Percentiles rank a stretch among this genome's conserved stretches.
phyloP scores from a whole-genome alignment of 1,284 basidiomycete species.

The Puccinia horiana region DNA sequence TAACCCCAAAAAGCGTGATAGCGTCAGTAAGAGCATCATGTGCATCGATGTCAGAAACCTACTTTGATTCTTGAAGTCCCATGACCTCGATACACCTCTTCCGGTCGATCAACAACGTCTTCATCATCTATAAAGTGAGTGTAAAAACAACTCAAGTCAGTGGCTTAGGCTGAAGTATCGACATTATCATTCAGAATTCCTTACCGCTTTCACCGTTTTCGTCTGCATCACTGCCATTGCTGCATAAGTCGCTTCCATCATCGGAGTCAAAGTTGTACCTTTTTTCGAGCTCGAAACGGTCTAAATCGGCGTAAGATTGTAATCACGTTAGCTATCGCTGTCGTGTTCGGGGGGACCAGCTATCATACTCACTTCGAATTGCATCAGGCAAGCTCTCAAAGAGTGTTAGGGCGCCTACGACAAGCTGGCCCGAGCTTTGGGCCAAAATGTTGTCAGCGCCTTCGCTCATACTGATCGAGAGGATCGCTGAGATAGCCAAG shows the following conservation, averaged over 20 bases:
- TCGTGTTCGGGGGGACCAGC: not conserved
- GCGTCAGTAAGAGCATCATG: too few species aligned
- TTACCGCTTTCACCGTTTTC: constrained; percentile 14
- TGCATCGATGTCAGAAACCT: not conserved
- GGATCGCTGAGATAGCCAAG: constrained; percentile 70
- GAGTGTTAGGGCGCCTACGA: constrained; percentile 32
- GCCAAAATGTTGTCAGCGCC: constrained; percentile 32
- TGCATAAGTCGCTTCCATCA: constrained; percentile 19
- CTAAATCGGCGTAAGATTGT: not conserved
- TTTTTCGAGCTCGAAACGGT: constrained; percentile 37
- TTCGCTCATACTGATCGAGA: constrained; percentile 56
- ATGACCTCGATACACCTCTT: not conserved
- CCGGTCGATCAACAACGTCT: constrained; percentile 32
- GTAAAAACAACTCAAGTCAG: not conserved
- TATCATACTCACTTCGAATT: constrained; percentile 30
- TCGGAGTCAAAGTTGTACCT: constrained; percentile 34
- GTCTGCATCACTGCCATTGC: constrained; percentile 36
- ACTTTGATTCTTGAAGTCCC: constrained; percentile 5
- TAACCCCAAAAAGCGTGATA: not conserved
- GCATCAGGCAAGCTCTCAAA: constrained; percentile 38
- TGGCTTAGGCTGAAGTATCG: not conserved
- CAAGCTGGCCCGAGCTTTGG: constrained; percentile 34
- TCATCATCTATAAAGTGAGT: constrained; percentile 33
- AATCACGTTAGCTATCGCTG: too few species aligned
- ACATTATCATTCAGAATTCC: not conserved